Conservation (phyloP, 148 eudicot species). For the Fagopyrum homotropicum region DNA sequence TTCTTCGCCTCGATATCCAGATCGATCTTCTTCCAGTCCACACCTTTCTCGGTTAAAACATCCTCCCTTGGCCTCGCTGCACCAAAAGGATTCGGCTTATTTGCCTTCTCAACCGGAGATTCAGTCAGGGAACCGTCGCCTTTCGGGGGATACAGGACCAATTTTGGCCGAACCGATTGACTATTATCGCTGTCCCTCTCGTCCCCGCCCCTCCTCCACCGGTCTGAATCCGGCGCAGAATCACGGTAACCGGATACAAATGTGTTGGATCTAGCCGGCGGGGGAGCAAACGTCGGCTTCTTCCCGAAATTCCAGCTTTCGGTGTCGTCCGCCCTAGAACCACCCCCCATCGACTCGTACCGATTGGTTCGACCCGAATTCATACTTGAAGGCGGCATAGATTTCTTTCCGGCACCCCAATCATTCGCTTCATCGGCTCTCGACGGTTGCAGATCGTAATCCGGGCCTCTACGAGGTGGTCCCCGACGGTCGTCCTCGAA, state of each 20-base stretch:
- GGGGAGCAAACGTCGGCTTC: constrained; percentile 19
- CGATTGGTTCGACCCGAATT: constrained; percentile 27
- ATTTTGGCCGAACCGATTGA: constrained; percentile 31
- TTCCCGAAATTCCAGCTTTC: constrained; percentile 71
- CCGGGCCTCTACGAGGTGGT: constrained; percentile 17
- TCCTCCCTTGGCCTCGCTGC: constrained; percentile 93
- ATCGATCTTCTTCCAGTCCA: constrained; percentile 86
- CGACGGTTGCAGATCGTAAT: constrained; percentile 34
- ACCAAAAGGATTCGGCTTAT: constrained; percentile 77
- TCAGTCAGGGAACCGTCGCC: constrained; percentile 24
- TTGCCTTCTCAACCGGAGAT: constrained; percentile 22
- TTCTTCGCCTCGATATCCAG: constrained; percentile 76
- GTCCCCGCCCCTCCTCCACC: constrained; percentile 41
- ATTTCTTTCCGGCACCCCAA: constrained; percentile 59
- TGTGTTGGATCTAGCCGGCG: constrained; percentile 28
- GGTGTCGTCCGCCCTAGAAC: constrained; percentile 74
- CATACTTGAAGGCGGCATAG: constrained; percentile 18
- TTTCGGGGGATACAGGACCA: constrained; percentile 47
- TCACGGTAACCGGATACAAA: constrained; percentile 52
- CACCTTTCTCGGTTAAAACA: constrained; percentile 71
- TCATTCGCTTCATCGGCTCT: constrained; percentile 84
- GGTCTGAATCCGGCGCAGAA: constrained; percentile 39
- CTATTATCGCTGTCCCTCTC: constrained; percentile 10
- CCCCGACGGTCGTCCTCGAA: constrained; percentile 40
- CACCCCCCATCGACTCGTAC: constrained; percentile 48